These are phyloP conservation scores for Grifola frondosa DNA, from an alignment of 1,284 basidiomycete species.

Conservation along the genomic window DNA sequence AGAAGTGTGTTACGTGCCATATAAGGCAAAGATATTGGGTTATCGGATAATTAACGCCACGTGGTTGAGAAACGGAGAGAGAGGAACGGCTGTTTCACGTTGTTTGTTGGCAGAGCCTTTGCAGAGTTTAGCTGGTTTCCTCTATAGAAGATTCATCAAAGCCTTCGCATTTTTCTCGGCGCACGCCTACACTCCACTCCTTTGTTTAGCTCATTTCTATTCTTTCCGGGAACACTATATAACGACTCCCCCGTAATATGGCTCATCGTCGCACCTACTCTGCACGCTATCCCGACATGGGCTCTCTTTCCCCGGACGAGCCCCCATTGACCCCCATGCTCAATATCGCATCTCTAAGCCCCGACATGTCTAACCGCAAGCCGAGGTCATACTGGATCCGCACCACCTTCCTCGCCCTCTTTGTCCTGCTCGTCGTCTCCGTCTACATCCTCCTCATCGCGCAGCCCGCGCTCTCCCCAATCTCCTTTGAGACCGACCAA, in stretches of 20 bases:
- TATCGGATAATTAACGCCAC: no score
- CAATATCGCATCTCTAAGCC: constrained; percentile 25
- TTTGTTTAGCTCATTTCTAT: constrained; percentile 14
- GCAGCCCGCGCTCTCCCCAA: constrained; percentile 41
- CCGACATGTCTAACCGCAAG: constrained; percentile 23
- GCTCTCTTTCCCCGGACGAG: constrained; percentile 26
- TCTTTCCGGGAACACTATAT: constrained; percentile 11
- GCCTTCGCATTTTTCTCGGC: no score
- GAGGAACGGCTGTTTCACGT: no score
- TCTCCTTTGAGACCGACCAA: constrained; percentile 35
- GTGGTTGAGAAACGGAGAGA: no score
- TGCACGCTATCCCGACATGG: constrained; percentile 30
- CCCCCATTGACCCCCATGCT: constrained; percentile 31
- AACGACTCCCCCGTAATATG: constrained; percentile 20
- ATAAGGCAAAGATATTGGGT: no score
- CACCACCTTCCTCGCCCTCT: constrained; percentile 51
- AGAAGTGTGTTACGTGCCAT: no score
- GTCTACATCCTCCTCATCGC: constrained; percentile 54
- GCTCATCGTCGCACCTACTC: constrained; percentile 34
- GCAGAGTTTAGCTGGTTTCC: no score
- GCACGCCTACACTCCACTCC: no score
- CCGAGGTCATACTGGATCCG: constrained; percentile 38
- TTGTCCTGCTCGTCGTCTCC: constrained; percentile 48
- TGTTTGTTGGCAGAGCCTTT: no score
- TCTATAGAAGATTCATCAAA: no score